Evolutionary conservation across 2,329 filamentous ascomycete genomes (phyloP).

Genomic region (Macroventuria anomochaeta): DNA sequence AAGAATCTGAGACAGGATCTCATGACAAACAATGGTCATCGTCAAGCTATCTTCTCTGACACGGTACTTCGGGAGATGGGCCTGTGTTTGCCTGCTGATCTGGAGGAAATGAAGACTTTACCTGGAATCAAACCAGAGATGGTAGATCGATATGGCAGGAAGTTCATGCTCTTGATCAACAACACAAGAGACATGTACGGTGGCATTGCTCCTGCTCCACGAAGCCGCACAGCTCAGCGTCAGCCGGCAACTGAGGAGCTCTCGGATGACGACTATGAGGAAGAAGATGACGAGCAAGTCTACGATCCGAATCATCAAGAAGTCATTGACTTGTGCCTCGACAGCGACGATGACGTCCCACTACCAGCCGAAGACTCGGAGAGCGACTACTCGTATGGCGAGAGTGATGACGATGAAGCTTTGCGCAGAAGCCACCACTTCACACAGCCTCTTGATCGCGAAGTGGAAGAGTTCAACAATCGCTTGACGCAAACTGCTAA

Average conservation of each 20-base stretch:
- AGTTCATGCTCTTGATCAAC: slow-evolving; percentile 65
- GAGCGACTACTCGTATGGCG: slow-evolving; percentile 32
- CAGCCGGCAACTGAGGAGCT: slow-evolving; percentile 32
- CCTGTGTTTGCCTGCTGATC: slow-evolving; percentile 68
- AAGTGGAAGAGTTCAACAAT: slow-evolving; percentile 41
- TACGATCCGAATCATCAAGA: slow-evolving; percentile 59
- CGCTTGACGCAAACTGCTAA: slow-evolving; percentile 30
- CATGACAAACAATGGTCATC: slow-evolving; percentile 64
- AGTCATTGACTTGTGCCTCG: slow-evolving; percentile 55
- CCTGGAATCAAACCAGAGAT: slow-evolving; percentile 67
- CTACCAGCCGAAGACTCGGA: slow-evolving; percentile 20
- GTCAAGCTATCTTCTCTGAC: slow-evolving; percentile 70
- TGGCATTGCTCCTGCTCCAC: slow-evolving; percentile 23
- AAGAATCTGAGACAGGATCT: slow-evolving; percentile 66
- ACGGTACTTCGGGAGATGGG: slow-evolving; percentile 75
- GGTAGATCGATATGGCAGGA: slow-evolving; percentile 66
- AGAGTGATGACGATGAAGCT: slow-evolving; percentile 29
- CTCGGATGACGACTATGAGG: slow-evolving; percentile 48
- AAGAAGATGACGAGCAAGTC: slow-evolving; percentile 47
- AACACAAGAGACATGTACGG: slow-evolving; percentile 39
- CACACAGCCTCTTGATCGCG: slow-evolving; percentile 29
- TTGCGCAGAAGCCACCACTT: slow-evolving; percentile 42
- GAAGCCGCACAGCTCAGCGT: slow-evolving; percentile 19
- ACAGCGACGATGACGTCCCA: slow-evolving; percentile 42
- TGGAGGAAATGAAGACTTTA: slow-evolving; percentile 69